These are phyloP conservation scores for Trapa bicornis DNA, from an alignment of 345 rosid genomes.

Conservation along the genomic window DNA sequence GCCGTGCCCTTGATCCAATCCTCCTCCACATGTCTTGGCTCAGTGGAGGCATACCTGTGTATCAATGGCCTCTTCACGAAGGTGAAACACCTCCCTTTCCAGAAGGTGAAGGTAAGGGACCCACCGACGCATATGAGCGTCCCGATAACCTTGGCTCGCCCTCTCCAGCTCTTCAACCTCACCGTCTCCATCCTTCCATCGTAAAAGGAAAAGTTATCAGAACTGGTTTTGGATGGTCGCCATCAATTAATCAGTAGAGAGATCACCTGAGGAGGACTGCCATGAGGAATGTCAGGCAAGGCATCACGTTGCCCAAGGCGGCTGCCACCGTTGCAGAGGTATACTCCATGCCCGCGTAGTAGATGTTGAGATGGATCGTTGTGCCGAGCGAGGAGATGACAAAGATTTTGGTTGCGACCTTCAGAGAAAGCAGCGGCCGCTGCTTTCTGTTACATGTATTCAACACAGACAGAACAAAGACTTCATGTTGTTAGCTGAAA, in stretches of 20 bases:
- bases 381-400: slow-evolving; percentile 27
- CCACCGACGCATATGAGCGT: slow-evolving; percentile 22
- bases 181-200: slow-evolving; percentile 30
- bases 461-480: neutral
- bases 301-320: slow-evolving; percentile 33
- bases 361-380: slow-evolving; percentile 30
- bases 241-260: neutral
- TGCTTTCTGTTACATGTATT: slow-evolving; percentile 18
- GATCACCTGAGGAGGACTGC: slow-evolving; percentile 27
- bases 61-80: slow-evolving; percentile 22
- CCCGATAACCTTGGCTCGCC: slow-evolving; percentile 28
- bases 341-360: slow-evolving; percentile 23
- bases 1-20: slow-evolving; percentile 36
- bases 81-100: slow-evolving; percentile 35
- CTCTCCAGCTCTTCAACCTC: slow-evolving; percentile 15
- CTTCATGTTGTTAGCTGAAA: too few relatives aligned
- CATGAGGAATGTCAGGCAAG: slow-evolving; percentile 27
- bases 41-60: slow-evolving; percentile 11
- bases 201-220: neutral
- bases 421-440: slow-evolving; percentile 21
- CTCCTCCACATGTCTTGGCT: slow-evolving; percentile 8
- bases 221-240: neutral
- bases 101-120: slow-evolving; percentile 32
- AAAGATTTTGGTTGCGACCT: slow-evolving; percentile 27
- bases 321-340: slow-evolving; percentile 31